Percentiles rank a stretch among this genome's conserved stretches.
Evolutionary conservation across 345 rosid species (phyloP).

Genomic region (Schrenkiella parvula): DNA sequence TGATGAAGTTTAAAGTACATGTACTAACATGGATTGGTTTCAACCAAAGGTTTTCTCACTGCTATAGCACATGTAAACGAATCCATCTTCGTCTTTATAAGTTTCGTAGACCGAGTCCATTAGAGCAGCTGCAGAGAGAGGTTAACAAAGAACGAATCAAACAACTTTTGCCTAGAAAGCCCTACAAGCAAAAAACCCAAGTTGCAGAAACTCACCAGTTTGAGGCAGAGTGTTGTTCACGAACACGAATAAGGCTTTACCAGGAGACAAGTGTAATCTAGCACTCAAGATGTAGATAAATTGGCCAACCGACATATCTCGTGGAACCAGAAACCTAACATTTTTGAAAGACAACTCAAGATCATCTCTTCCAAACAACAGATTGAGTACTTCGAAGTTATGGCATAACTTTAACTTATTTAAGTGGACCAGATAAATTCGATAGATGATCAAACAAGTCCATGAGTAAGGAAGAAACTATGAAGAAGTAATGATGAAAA

Average conservation of each 20-base stretch:
- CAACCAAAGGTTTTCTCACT: constrained; percentile 32
- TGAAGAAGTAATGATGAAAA: neutral
- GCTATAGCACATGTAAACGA: constrained; percentile 52
- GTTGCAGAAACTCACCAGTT: constrained; percentile 46
- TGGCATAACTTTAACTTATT: neutral
- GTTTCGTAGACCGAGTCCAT: constrained; percentile 66
- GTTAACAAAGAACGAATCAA: neutral
- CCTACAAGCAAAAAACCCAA: neutral
- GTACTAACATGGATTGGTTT: neutral
- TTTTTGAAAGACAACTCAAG: neutral
- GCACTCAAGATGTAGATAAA: constrained; percentile 66
- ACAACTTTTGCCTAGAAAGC: neutral
- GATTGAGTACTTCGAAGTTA: too few relatives aligned
- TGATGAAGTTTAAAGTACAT: neutral
- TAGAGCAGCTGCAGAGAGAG: constrained; percentile 49
- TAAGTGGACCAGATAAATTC: neutral
- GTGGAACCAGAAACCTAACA: constrained; percentile 72
- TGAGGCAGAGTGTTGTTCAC: constrained; percentile 79
- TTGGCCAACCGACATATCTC: constrained; percentile 90
- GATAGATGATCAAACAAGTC: neutral
- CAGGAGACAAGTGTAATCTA: constrained; percentile 62
- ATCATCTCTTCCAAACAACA: neutral
- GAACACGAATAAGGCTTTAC: constrained; percentile 76
- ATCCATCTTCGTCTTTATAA: constrained; percentile 84
- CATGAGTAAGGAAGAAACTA: neutral